A percentile compares a stretch with the other conserved stretches of the same genome.
These are phyloP conservation scores for Fusarium clavum DNA, from an alignment of 2,329 filamentous ascomycete genomes.

Conservation along the genomic window DNA sequence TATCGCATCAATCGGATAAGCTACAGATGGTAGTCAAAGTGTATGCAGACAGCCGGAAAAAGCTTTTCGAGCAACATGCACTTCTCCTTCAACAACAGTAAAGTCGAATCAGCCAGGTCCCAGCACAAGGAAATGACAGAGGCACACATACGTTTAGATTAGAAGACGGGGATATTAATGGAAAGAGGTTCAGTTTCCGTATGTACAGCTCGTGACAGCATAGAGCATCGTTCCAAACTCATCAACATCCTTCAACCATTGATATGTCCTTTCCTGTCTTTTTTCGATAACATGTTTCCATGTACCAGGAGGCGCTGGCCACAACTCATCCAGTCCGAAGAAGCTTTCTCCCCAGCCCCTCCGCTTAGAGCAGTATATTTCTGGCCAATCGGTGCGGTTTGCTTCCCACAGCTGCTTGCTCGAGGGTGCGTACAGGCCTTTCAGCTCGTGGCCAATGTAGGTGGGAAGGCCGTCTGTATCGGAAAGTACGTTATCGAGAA, in stretches of 20 bases:
- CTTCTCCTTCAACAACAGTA: fast-evolving
- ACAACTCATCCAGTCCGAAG: constrained; percentile 67
- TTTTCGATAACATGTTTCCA: neutral
- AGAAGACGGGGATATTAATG: fast-evolving
- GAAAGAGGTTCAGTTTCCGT: constrained; percentile 43
- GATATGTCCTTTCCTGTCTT: constrained; percentile 56
- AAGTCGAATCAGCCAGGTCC: neutral
- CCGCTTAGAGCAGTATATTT: no score
- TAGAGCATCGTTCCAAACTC: constrained; percentile 67
- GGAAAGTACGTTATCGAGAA: constrained; percentile 63
- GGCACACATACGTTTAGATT: neutral
- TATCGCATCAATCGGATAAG: neutral
- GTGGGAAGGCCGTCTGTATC: constrained; percentile 57
- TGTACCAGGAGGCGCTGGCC: constrained; percentile 51
- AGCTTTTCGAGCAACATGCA: neutral
- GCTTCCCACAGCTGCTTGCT: constrained; percentile 59
- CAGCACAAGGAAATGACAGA: neutral
- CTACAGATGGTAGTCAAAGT: neutral
- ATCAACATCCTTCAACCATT: constrained; percentile 63
- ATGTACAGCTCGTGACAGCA: constrained; percentile 59
- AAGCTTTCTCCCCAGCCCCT: no score
- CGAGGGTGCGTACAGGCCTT: constrained; percentile 56
- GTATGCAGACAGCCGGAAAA: neutral
- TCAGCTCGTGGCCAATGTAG: constrained; percentile 62
- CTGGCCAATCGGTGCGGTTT: constrained; percentile 45